Conservation (phyloP, 2,329 filamentous ascomycete species). For the Rasamsonia emersonii region DNA sequence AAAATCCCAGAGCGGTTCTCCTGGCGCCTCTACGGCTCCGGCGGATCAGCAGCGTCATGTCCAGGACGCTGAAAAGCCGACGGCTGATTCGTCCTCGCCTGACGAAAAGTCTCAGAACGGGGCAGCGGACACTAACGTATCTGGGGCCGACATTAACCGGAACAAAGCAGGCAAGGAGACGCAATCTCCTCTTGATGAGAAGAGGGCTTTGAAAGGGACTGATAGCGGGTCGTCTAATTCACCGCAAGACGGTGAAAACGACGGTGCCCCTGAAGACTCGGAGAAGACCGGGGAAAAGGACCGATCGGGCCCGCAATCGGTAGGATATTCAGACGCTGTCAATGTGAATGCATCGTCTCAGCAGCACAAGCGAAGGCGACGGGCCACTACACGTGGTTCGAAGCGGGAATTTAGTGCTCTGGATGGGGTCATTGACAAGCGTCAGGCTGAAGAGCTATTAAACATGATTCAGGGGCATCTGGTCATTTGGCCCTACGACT, state of each 20-base stretch:
- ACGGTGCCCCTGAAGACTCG: conserved; percentile 16
- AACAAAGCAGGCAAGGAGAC: too few species aligned
- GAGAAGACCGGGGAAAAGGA: conserved; percentile 24
- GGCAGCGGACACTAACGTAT: conserved; percentile 24
- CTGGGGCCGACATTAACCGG: too few species aligned
- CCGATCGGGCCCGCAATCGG: too few species aligned
- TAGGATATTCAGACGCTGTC: conserved; percentile 33
- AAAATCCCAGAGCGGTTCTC: conserved; percentile 26
- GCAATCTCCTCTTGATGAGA: conserved; percentile 34
- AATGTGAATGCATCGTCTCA: conserved; percentile 29
- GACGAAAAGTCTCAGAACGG: conserved; percentile 28
- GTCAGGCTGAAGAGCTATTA: conserved; percentile 74
- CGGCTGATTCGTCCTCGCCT: conserved; percentile 8
- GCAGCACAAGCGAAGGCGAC: conserved; percentile 30
- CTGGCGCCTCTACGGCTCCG: conserved; percentile 21
- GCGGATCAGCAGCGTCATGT: conserved; percentile 16
- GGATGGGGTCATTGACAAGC: conserved; percentile 67
- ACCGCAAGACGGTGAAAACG: conserved; percentile 15
- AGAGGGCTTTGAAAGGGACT: conserved; percentile 25
- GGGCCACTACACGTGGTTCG: conserved; percentile 39
- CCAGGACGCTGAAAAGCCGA: conserved; percentile 18
- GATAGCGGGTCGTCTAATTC: conserved; percentile 20
- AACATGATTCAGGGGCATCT: conserved; percentile 77
- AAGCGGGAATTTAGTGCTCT: conserved; percentile 42
- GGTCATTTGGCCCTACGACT: conserved; percentile 92